Base-by-base conservation (phyloP, 1,284 basidiomycete genomes). In the Melampsora americana region DNA sequence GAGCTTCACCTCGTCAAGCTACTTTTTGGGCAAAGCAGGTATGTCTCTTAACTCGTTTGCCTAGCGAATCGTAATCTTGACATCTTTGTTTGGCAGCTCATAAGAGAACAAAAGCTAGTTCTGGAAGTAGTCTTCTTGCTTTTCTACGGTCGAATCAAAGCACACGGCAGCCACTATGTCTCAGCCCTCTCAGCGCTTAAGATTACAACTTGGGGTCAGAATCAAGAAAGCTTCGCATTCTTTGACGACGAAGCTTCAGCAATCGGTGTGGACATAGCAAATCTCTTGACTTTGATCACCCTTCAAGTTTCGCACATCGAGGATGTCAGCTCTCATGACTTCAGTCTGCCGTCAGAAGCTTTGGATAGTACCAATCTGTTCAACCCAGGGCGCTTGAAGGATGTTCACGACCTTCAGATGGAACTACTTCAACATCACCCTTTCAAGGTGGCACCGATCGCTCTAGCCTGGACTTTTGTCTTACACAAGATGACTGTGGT, bases 101-200 rank as follows among this genome's bases (percentile, higher is more conserved):
- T 75, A 32, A 35, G 46, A 26, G 72, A 75, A 46, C 65, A 75
- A 68, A 75, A 67, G 50, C 44, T 75, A 59, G 46, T 75, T 18
- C 65, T 75, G n/a, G 72, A 75, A 75, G 50, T 75, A 6, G 39
- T 61, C 56, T 75, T 75, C 39, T 75, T 75, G 65, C 56, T 75
- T 32, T 62, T 75, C 61, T 75, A 75, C 28, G 65, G 65, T 44
- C 65, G 65, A 18, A 67, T 61, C 56, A 59, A 59, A 26, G 30
- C 72, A n/a, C 46, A 68, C 48, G 65, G 35, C 23, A 46, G 44
- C 28, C 72, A 75, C 42, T 67, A 67, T 39, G 18, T 66, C 18
- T 66, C 72, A 42, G 56, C 50, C 18, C 48, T 75, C 46, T 67
- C 18, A 30, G 65, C 60, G n/a, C 39, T 75, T 18, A 65, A 62